Conservation (phyloP, 495 filamentous ascomycete species). For the Xanthoparmelia taractica region DNA sequence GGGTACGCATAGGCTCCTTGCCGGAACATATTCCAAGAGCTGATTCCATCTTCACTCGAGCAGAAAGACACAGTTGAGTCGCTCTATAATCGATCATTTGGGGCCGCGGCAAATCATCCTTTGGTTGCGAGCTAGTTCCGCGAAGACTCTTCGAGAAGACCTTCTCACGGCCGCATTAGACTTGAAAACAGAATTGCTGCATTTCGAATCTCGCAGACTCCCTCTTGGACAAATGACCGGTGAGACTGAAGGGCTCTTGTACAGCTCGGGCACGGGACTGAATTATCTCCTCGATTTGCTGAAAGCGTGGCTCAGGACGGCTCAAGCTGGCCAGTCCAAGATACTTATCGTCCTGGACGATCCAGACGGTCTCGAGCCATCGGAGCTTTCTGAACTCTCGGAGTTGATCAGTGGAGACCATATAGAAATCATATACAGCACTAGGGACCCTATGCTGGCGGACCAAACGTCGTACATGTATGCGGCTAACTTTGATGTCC, state of each 20-base stretch:
- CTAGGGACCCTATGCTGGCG: constrained; percentile 2
- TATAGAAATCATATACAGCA: constrained; percentile 9
- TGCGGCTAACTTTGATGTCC: neutral
- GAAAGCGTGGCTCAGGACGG: neutral
- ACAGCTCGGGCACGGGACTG: neutral
- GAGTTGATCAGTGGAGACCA: neutral
- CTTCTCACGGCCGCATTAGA: neutral
- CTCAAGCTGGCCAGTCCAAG: neutral
- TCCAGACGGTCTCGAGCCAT: neutral
- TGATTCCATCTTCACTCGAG: neutral
- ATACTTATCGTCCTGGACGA: constrained; percentile 4
- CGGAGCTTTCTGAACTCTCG: neutral
- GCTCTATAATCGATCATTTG: neutral
- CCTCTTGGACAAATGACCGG: neutral
- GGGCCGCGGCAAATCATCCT: neutral
- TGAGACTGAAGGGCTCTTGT: neutral
- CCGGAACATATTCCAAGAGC: neutral
- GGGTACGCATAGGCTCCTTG: neutral
- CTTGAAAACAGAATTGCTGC: neutral
- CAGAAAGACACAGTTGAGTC: constrained; percentile 7
- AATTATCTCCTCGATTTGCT: neutral
- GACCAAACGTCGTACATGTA: neutral
- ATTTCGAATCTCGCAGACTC: neutral
- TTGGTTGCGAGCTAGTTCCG: neutral
- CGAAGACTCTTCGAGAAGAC: neutral